Conservation (phyloP, 2,329 filamentous ascomycete species). For the Cercospora sp. region DNA sequence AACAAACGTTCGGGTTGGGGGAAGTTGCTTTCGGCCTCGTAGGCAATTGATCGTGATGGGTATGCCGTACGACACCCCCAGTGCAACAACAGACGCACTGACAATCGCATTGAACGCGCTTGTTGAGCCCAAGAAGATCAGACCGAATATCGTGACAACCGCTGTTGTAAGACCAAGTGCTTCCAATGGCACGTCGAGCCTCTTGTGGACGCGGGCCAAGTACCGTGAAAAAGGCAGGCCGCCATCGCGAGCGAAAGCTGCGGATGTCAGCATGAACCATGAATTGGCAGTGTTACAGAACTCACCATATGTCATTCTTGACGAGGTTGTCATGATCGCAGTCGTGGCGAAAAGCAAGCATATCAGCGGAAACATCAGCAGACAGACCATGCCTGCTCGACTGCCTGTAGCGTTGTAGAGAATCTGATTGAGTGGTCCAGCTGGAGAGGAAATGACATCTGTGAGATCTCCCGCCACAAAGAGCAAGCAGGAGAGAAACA, state of each 20-base stretch:
- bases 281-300: background rate
- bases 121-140: slow-evolving; percentile 41
- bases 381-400: slow-evolving; percentile 38
- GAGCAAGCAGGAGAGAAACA: slow-evolving; percentile 40
- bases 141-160: slow-evolving; percentile 40
- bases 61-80: slow-evolving; percentile 72
- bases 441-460: slow-evolving; percentile 35
- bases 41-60: slow-evolving; percentile 69
- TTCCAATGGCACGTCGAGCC: slow-evolving; percentile 39
- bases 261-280: background rate
- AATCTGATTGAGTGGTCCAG: slow-evolving; percentile 40
- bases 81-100: slow-evolving; percentile 63
- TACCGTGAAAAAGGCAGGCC: slow-evolving; percentile 39
- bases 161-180: slow-evolving; percentile 36
- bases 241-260: slow-evolving; percentile 40
- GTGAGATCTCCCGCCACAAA: slow-evolving; percentile 39
- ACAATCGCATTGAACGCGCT: slow-evolving; percentile 43
- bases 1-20: slow-evolving; percentile 56
- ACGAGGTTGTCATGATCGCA: slow-evolving; percentile 41
- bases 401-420: slow-evolving; percentile 40
- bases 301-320: slow-evolving; percentile 38
- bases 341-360: slow-evolving; percentile 40
- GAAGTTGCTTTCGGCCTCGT: slow-evolving; percentile 65
- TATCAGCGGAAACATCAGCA: slow-evolving; percentile 40
- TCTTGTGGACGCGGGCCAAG: slow-evolving; percentile 39